Base-by-base conservation (phyloP, 2,329 filamentous ascomycete genomes). In the Penicillium sp. region DNA sequence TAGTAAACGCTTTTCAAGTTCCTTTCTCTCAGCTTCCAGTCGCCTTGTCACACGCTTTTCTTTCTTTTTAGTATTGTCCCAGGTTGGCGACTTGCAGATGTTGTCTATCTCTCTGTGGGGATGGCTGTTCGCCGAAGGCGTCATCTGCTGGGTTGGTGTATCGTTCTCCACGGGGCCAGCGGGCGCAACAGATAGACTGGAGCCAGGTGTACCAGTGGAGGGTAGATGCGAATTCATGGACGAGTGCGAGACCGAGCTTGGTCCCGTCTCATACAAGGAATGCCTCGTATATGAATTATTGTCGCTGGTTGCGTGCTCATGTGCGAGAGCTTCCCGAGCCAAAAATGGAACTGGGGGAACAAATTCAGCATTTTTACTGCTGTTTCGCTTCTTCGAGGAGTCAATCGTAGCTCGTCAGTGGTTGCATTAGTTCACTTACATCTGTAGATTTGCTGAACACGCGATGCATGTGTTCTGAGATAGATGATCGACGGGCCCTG, bases 11-110 rank as follows among this genome's bases (percentile, higher is more conserved):
- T 69, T 61, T 55, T 70, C 69, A 7, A 70, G 57, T 30, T 70
- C 67, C 18, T 63, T 57, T 47, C 70, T 64, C 45, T 72, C 68
- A n/a, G 63, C 65, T 49, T 72, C 70, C 36, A 72, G 47, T 8
- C 67, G 63, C 35, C 58, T 67, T 13, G 67, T 69, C 10, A 65
- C 69, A 1, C 68, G 67, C 43, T 65, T 63, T 34, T 71, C 65
- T 50, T 69, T 67, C 27, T 68, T 67, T 18, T 56, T 55, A 8
- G 55, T 54, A 27, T 60, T 65, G 7, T 58, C 59, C 64, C 55
- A 61, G 9, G 60, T 64, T 5, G 63, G 58, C 1, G 62, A 59
- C 7, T 53, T 43, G 30, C 47, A 56, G 16, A 62, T 61, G 2
- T 60, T 57, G 26, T 56, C 52, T 38, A 36, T 52, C 19, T 58